Conservation (phyloP, 495 filamentous ascomycete species). For the Pseudoneurospora amorphoporcata region DNA sequence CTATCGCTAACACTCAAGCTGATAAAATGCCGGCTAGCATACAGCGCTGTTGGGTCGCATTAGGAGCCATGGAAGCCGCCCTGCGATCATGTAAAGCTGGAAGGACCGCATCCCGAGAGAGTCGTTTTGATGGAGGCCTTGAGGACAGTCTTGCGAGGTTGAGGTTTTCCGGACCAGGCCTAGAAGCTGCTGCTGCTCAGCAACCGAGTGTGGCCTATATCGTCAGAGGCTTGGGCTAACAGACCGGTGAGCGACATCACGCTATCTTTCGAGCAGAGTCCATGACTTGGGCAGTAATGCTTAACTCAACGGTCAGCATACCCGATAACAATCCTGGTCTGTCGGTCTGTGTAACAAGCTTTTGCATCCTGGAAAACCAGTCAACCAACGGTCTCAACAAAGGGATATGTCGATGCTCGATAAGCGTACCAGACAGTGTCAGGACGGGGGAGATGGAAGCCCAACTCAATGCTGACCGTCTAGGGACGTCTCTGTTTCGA, state of each 20-base stretch:
- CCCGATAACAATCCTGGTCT: neutral
- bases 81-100: conserved; percentile 25
- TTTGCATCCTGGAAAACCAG: neutral
- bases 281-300: neutral
- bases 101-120: conserved; percentile 5
- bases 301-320: neutral
- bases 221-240: neutral
- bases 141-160: conserved; percentile 6
- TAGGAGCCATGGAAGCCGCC: conserved; percentile 10
- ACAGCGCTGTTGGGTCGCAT: conserved; percentile 7
- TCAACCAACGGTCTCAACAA: neutral
- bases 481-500: neutral
- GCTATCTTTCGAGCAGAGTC: neutral
- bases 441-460: neutral
- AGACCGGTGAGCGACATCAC: neutral
- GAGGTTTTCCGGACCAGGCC: neutral
- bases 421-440: neutral
- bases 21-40: conserved; percentile 29
- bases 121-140: neutral
- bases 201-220: neutral
- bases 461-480: neutral
- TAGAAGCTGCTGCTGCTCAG: neutral
- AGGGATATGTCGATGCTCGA: neutral
- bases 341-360: neutral
- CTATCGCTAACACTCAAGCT: conserved; percentile 21